A percentile compares a stretch with the other conserved stretches of the same genome.
These are phyloP conservation scores for Cladosporium sp. DNA, from an alignment of 2,329 filamentous ascomycete genomes.

Conservation along the genomic window DNA sequence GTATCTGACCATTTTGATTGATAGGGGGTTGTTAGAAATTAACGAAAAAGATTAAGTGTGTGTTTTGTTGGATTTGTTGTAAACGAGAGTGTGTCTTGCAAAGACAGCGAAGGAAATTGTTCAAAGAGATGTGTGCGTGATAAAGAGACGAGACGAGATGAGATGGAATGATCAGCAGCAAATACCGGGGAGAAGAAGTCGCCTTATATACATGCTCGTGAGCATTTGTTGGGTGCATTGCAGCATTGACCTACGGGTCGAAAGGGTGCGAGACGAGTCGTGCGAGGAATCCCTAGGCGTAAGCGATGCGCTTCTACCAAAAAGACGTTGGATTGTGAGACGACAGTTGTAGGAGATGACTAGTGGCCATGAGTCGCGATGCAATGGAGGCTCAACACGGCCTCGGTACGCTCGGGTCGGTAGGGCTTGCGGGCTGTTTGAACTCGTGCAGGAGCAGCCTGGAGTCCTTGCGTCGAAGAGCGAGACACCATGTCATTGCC, in stretches of 20 bases:
- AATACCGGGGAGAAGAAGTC: background rate
- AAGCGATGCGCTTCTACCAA: background rate
- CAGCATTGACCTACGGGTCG: background rate
- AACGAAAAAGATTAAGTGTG: no score
- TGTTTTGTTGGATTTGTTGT: background rate
- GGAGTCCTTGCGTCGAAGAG: no score
- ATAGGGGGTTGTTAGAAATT: background rate
- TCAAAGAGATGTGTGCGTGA: no score
- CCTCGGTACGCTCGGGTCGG: no score
- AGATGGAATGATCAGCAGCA: background rate
- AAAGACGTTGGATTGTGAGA: constrained; percentile 2
- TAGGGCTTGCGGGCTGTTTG: no score
- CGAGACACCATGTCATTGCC: no score
- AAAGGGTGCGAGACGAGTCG: background rate
- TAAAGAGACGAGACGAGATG: constrained; percentile 4
- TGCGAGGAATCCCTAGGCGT: background rate
- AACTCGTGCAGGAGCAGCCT: no score
- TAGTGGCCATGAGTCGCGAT: background rate
- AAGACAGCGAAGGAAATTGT: background rate
- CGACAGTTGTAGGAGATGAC: background rate
- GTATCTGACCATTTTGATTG: constrained; percentile 9
- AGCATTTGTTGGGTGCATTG: background rate
- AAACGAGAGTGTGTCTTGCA: background rate
- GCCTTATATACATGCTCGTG: background rate
- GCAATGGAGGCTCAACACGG: no score